These are phyloP conservation scores for Colletotrichum musicola DNA, from an alignment of 2,329 filamentous ascomycete genomes.

Conservation along the genomic window DNA sequence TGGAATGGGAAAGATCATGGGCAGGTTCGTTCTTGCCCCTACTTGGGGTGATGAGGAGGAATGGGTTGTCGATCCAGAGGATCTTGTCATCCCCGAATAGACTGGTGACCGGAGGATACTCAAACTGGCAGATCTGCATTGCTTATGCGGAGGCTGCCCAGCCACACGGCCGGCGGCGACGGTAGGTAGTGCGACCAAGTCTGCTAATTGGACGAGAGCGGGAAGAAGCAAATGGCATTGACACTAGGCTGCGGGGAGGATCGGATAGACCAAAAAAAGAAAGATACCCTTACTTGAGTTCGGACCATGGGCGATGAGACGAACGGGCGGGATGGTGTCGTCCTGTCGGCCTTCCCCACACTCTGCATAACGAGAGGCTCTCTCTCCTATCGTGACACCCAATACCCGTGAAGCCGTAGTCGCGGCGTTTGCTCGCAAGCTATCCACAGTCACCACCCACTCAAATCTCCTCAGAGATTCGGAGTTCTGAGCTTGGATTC, in stretches of 20 bases:
- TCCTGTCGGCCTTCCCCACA: slow-evolving; percentile 37
- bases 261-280: slow-evolving; percentile 25
- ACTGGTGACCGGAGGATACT: background rate
- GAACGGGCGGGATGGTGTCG: slow-evolving; percentile 34
- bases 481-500: too few relatives aligned
- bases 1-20: slow-evolving; percentile 74
- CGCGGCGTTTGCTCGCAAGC: too few relatives aligned
- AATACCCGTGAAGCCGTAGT: background rate
- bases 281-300: slow-evolving; percentile 37
- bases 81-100: slow-evolving; percentile 38
- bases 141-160: too few relatives aligned
- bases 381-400: background rate
- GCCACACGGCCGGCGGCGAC: background rate
- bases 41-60: slow-evolving; percentile 70
- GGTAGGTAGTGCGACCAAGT: background rate
- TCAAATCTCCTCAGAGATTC: too few relatives aligned
- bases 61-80: slow-evolving; percentile 60
- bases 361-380: slow-evolving; percentile 9
- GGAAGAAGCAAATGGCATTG: slow-evolving; percentile 10
- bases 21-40: slow-evolving; percentile 71
- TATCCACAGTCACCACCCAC: too few relatives aligned
- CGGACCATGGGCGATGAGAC: slow-evolving; percentile 27
- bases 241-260: background rate
- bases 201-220: background rate
- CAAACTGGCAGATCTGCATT: too few relatives aligned